Percentiles rank a stretch among this genome's conserved stretches.
Evolutionary conservation across 2,329 filamentous ascomycete genomes (phyloP).

Genomic region (Penicillium thymicola): DNA sequence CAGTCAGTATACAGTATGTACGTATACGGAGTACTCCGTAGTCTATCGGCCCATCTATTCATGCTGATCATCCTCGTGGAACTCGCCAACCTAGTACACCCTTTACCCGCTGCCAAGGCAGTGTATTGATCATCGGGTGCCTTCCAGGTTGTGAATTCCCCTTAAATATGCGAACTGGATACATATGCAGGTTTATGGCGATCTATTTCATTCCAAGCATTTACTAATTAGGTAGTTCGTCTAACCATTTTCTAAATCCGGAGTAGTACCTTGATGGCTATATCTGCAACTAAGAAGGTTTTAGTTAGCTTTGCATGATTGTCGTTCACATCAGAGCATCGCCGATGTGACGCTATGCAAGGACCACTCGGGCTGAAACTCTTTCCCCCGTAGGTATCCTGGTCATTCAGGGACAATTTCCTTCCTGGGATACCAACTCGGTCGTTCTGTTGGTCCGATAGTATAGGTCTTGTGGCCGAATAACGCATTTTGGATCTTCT

Average conservation of each 20-base stretch:
- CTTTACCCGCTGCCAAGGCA: not conserved
- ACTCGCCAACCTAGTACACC: not conserved
- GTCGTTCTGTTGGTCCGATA: not conserved
- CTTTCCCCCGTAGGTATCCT: not conserved
- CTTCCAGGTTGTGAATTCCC: not conserved
- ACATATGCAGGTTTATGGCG: not conserved
- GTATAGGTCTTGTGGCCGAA: not conserved
- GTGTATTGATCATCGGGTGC: not conserved
- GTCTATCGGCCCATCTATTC: not conserved
- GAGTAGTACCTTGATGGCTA: not conserved
- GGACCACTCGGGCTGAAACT: not conserved
- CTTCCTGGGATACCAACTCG: not conserved
- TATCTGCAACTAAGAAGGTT: not conserved
- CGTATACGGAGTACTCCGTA: not conserved
- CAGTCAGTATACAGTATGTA: not conserved
- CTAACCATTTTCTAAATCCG: not conserved
- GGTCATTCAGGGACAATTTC: not conserved
- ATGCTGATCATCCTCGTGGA: not conserved
- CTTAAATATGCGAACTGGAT: not conserved
- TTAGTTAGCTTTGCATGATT: not conserved
- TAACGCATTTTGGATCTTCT: not conserved
- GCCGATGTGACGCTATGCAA: not conserved
- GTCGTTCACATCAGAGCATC: not conserved
- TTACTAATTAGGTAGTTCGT: not conserved
- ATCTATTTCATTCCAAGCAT: not conserved